phyloP scores from a whole-genome alignment of 2,329 filamentous ascomycete species.

The Trichophyton schoenleinii region DNA sequence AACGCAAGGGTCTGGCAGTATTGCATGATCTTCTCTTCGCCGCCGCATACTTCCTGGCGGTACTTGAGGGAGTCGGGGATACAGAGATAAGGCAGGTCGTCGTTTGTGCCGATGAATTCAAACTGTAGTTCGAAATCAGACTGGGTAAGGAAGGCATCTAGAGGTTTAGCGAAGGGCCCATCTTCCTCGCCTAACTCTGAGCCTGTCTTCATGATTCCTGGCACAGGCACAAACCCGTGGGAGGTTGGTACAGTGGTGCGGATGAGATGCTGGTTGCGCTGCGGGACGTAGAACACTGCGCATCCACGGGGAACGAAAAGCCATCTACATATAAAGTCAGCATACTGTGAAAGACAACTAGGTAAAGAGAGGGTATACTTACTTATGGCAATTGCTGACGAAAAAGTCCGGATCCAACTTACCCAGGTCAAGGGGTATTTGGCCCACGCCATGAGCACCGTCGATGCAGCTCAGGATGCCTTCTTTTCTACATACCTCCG shows the following conservation, averaged over 20 bases:
- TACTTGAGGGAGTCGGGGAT: conserved; percentile 60
- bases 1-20: conserved; percentile 54
- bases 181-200: conserved; percentile 1
- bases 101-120: conserved; percentile 63
- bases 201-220: conserved; percentile 11
- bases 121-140: conserved; percentile 57
- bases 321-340: conserved; percentile 45
- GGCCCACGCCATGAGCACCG: conserved; percentile 72
- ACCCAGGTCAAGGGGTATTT: conserved; percentile 57
- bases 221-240: conserved; percentile 54
- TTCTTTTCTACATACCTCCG: conserved; percentile 50
- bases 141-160: conserved; percentile 26
- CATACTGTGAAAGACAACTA: not conserved
- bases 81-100: conserved; percentile 59
- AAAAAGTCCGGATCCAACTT: conserved; percentile 71
- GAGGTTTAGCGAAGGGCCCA: not conserved
- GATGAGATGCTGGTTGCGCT: conserved; percentile 62
- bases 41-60: conserved; percentile 55
- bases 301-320: conserved; percentile 67
- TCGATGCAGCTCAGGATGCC: conserved; percentile 65
- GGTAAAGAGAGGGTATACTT: conserved; percentile 4
- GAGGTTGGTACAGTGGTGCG: conserved; percentile 65
- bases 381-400: conserved; percentile 73
- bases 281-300: conserved; percentile 67
- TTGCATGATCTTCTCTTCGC: conserved; percentile 54